Percentiles rank a stretch among this genome's conserved stretches.
Conservation (phyloP, 176 grass and related monocot genomes). For the Pontederia paniculata region DNA sequence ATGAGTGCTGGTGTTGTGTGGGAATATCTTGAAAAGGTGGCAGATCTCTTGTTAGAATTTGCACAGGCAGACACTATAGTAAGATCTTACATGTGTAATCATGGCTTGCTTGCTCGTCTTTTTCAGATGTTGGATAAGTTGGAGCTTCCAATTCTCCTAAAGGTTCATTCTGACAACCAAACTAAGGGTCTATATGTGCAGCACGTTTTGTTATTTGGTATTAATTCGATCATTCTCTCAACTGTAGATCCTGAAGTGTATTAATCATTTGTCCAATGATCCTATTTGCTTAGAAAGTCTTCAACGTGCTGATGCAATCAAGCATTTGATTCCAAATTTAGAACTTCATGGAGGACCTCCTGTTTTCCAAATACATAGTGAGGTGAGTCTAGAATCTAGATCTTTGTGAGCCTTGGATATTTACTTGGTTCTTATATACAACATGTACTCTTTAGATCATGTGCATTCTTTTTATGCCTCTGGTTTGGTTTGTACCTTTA, state of each 20-base stretch:
- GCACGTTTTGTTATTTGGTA: neutral
- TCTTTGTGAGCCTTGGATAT: too few relatives aligned
- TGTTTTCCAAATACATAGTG: slow-evolving; percentile 88
- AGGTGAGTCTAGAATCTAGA: too few relatives aligned
- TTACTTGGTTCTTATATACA: too few relatives aligned
- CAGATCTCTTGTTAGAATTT: slow-evolving; percentile 97
- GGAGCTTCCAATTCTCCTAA: slow-evolving; percentile 83
- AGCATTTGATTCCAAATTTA: slow-evolving; percentile 93
- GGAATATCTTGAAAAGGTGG: slow-evolving; percentile 89
- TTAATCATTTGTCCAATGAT: slow-evolving; percentile 93
- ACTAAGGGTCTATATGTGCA: slow-evolving; percentile 12
- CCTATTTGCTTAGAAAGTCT: slow-evolving; percentile 96
- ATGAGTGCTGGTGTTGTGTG: slow-evolving; percentile 87
- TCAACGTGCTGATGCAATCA: slow-evolving; percentile 95
- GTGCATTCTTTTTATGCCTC: too few relatives aligned
- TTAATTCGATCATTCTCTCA: slow-evolving; percentile 8
- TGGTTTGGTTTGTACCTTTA: too few relatives aligned
- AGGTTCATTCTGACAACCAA: slow-evolving; percentile 38
- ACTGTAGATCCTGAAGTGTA: slow-evolving; percentile 87
- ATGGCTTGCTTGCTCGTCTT: slow-evolving; percentile 68
- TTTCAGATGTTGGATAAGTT: slow-evolving; percentile 99
- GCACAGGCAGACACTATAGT: slow-evolving; percentile 78
- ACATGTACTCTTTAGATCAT: too few relatives aligned
- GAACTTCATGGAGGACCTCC: slow-evolving; percentile 90
- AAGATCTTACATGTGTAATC: slow-evolving; percentile 75